Conservation (phyloP, 768 basidiomycete species). For the Rickenella mellea region DNA sequence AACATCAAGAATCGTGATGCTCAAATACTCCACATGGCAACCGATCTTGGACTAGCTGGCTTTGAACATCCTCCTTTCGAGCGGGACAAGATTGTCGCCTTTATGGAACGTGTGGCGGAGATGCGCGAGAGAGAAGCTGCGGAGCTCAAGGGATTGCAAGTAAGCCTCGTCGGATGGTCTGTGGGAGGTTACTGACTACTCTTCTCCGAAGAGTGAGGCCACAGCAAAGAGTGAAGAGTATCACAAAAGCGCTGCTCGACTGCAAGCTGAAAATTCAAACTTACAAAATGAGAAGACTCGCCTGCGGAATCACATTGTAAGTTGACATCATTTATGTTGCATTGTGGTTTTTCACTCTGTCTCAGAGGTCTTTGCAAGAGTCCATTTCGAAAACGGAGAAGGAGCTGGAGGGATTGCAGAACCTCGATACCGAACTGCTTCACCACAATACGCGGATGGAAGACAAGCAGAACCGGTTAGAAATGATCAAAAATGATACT, state of each 20-base stretch:
- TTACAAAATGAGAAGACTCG: slow-evolving; percentile 43
- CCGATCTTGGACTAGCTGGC: slow-evolving; percentile 63
- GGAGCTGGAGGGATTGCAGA: slow-evolving; percentile 46
- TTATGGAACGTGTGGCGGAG: slow-evolving; percentile 56
- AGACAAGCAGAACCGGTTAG: slow-evolving; percentile 53
- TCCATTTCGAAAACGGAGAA: slow-evolving; percentile 44
- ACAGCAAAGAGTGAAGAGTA: slow-evolving; percentile 55
- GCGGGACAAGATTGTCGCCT: slow-evolving; percentile 62
- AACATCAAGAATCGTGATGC: slow-evolving; percentile 65
- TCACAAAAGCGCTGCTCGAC: slow-evolving; percentile 42
- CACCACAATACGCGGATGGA: slow-evolving; percentile 54
- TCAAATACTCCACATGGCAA: slow-evolving; percentile 59
- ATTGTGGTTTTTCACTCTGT: background rate
- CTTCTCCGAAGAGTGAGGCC: slow-evolving; percentile 37
- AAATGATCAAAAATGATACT: slow-evolving; percentile 52
- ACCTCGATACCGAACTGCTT: slow-evolving; percentile 42
- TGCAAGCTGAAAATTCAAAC: slow-evolving; percentile 46
- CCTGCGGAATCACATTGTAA: slow-evolving; percentile 50
- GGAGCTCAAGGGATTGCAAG: slow-evolving; percentile 64
- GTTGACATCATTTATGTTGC: slow-evolving; percentile 9
- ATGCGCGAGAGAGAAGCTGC: slow-evolving; percentile 51
- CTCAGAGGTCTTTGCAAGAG: slow-evolving; percentile 25
- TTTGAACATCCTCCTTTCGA: slow-evolving; percentile 64
- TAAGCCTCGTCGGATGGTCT: slow-evolving; percentile 16
- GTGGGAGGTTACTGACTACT: background rate